Conservation (phyloP, 2,329 filamentous ascomycete species). For the Aureobasidium sp. region DNA sequence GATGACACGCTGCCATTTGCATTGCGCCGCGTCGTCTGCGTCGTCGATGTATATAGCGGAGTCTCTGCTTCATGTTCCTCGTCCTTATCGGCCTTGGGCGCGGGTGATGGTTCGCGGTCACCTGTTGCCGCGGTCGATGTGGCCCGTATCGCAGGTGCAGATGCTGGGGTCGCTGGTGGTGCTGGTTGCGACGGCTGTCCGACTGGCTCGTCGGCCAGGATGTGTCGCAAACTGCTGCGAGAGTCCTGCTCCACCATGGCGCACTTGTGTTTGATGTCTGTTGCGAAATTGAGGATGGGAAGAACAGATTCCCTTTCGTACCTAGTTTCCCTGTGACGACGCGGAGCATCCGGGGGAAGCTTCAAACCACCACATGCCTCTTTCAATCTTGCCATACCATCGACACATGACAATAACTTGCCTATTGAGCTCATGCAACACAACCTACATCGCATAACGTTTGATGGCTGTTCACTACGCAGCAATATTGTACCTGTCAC, state of each 20-base stretch:
- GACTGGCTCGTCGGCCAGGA: slow-evolving; percentile 23
- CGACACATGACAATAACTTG: neutral
- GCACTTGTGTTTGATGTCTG: neutral
- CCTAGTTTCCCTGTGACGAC: neutral
- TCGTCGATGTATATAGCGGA: slow-evolving; percentile 42
- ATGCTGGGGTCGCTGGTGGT: slow-evolving; percentile 16
- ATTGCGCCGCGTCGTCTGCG: slow-evolving; percentile 50
- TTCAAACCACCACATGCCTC: neutral
- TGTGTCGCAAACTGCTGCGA: slow-evolving; percentile 21
- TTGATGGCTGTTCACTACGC: too few species aligned
- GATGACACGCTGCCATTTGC: slow-evolving; percentile 59
- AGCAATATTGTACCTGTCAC: neutral
- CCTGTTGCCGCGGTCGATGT: neutral
- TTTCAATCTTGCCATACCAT: neutral
- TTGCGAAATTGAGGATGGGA: neutral
- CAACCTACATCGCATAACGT: neutral
- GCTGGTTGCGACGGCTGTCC: slow-evolving; percentile 15
- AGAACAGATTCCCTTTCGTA: neutral
- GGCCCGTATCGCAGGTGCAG: slow-evolving; percentile 11
- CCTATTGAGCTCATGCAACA: neutral
- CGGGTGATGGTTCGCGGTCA: neutral
- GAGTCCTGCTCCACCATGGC: slow-evolving; percentile 17
- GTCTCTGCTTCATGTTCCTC: slow-evolving; percentile 18
- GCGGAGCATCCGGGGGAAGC: slow-evolving; percentile 7
- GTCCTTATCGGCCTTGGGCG: slow-evolving; percentile 13